Base-by-base conservation (phyloP, 2,329 filamentous ascomycete genomes). In the Fusarium euwallaceae region DNA sequence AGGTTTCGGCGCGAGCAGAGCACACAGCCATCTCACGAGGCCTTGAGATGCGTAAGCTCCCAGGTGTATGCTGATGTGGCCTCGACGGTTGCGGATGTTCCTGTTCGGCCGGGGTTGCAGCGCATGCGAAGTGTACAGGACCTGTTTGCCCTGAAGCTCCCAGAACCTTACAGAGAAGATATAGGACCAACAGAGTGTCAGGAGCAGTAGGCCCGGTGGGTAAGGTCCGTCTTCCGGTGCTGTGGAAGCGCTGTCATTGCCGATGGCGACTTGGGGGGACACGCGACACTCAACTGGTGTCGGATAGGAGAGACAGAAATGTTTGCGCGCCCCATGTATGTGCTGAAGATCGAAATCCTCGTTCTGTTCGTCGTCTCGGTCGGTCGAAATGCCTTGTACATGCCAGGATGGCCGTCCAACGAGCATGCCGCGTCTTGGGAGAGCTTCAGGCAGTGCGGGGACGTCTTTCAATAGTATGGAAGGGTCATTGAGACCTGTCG, bases 381-480 rank as follows among this genome's bases (percentile, higher is more conserved):
- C 58, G 9, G 7, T 16, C 16, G 36, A 27, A 14, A 4, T 20
- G 16, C 17, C 29, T 34, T 39, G 65, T 10, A 67, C 29, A 11
- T 62, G 58, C 65, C 65, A 67, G 4, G 58, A 24, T 22, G 59
- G 65, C 32, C 48, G 48, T 24, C 65, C 37, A 32, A 29, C 7
- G 29, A 67, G 16, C 11, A 58, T n/a, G 6, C 58, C 32, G 34
- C 20, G 14, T 22, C 32, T 62, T 24, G 45, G 64, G 11, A 67
- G 48, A 32, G 1, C 16, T 48, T 48, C 24, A 6, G 59, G 59
- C 29, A 70, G 17, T 14, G 63, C 67, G 22, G 67, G 67, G 22
- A 67, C 67, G 36, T 70, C 63, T 41, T 63, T 66, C 16, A 66
- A 59, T 9, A 63, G n/a, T 16, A 70, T 63, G 12, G 67, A 66